Conservation (phyloP, 306 rosid species). For the Cotoneaster glaucophyllus region DNA sequence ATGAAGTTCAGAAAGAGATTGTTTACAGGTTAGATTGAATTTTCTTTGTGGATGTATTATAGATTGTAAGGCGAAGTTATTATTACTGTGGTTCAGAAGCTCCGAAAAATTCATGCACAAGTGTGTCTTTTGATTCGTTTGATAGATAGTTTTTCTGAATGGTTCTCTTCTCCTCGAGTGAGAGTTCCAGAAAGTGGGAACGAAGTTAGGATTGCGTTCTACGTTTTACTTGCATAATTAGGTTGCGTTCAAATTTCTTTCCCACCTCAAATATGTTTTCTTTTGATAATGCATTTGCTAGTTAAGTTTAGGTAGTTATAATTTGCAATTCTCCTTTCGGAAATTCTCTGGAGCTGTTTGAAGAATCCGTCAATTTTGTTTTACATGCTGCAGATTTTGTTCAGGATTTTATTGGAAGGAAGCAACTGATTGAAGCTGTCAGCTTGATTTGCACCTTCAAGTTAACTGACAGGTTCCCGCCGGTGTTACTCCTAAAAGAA, state of each 20-base stretch:
- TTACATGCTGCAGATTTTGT: conserved; percentile 28
- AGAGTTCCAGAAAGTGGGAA: not conserved
- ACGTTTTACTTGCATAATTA: not conserved
- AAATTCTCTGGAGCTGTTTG: not conserved
- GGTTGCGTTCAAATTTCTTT: not conserved
- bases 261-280: not conserved
- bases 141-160: not conserved
- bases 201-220: not conserved
- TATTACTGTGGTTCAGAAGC: not conserved
- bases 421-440: conserved; percentile 42
- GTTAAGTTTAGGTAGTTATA: not conserved
- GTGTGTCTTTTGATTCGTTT: not conserved
- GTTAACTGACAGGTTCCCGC: conserved; percentile 36
- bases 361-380: not conserved
- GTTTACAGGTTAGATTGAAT: not conserved
- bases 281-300: not conserved
- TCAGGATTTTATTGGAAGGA: conserved; percentile 28
- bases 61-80: not conserved
- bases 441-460: conserved; percentile 44
- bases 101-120: not conserved
- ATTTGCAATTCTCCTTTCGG: not conserved
- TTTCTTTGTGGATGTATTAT: not conserved
- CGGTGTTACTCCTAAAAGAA: conserved; percentile 27
- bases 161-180: not conserved
- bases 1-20: not conserved